phyloP scores from a whole-genome alignment of 768 basidiomycete genomes.

The Lyophyllum atratum region DNA sequence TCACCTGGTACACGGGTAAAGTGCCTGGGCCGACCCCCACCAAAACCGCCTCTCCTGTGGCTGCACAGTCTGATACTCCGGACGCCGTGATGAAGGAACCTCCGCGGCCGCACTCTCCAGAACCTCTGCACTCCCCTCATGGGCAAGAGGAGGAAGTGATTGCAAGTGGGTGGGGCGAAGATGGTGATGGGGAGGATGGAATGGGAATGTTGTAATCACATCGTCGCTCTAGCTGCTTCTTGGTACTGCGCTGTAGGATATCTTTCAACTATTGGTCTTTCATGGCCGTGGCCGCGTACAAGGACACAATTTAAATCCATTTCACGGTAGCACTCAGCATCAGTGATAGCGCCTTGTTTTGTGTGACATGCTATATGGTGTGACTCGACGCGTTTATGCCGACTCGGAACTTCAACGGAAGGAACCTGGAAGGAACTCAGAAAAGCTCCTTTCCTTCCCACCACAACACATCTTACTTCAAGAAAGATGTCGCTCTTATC shows the following conservation, averaged over 20 bases:
- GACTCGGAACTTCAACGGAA: background rate
- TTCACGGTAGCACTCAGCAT: too few species aligned
- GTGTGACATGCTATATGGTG: background rate
- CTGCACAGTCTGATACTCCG: slow-evolving; percentile 16
- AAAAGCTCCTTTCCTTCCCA: background rate
- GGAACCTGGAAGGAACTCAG: too few species aligned
- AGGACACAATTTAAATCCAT: too few species aligned
- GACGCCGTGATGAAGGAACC: slow-evolving; percentile 14
- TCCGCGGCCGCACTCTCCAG: slow-evolving; percentile 20
- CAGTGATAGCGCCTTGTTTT: too few species aligned
- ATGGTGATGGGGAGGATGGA: slow-evolving; percentile 67
- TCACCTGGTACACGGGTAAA: slow-evolving; percentile 63
- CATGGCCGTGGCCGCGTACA: too few species aligned
- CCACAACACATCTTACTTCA: background rate
- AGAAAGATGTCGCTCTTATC: slow-evolving; percentile 15
- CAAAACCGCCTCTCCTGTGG: slow-evolving; percentile 19
- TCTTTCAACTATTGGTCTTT: background rate
- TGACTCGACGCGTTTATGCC: background rate
- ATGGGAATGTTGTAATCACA: slow-evolving; percentile 66
- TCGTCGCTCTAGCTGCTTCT: background rate
- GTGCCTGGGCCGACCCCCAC: slow-evolving; percentile 19
- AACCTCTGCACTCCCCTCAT: slow-evolving; percentile 32
- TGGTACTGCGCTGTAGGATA: background rate
- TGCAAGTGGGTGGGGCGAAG: slow-evolving; percentile 75
- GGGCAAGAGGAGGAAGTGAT: slow-evolving; percentile 61